Evolutionary conservation across 1,284 basidiomycete genomes (phyloP).

Genomic region (Puccinia hordei): DNA sequence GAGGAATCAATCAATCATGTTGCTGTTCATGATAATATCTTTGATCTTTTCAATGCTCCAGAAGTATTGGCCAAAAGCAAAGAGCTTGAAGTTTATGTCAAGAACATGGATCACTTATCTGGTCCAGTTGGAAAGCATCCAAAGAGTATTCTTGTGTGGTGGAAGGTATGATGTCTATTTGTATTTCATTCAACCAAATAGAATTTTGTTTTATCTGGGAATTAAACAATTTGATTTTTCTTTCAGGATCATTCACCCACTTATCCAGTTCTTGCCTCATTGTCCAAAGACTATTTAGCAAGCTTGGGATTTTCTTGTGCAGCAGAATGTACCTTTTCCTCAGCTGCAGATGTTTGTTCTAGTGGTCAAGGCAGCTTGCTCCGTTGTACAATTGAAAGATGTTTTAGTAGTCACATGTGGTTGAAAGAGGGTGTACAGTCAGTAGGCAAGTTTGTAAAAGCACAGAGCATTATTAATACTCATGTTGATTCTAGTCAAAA

Average conservation of each 20-base stretch:
- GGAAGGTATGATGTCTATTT: conserved; percentile 1
- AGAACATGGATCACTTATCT: conserved; percentile 1
- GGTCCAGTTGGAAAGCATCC: not conserved
- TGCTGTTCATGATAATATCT: conserved; percentile 14
- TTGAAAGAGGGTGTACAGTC: conserved; percentile 13
- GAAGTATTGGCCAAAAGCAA: not conserved
- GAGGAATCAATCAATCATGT: not conserved
- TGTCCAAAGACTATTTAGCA: conserved; percentile 9
- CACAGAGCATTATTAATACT: not conserved
- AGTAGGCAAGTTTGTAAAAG: conserved; percentile 2
- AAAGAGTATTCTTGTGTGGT: not conserved
- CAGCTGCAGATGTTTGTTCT: conserved; percentile 18
- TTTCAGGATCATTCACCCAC: conserved; percentile 3
- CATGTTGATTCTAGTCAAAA: not conserved
- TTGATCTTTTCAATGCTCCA: not conserved
- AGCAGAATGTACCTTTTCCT: conserved; percentile 22
- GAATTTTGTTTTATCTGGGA: not conserved
- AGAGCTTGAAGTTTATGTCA: conserved; percentile 2
- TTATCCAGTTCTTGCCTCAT: conserved; percentile 1
- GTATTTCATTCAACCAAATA: not conserved
- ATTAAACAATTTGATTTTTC: not conserved
- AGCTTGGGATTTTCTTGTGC: not conserved
- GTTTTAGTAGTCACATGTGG: conserved; percentile 20
- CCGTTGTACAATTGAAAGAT: conserved; percentile 1
- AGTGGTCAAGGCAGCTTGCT: not conserved